phyloP scores from a whole-genome alignment of 345 rosid species.

The Kandelia obovata region DNA sequence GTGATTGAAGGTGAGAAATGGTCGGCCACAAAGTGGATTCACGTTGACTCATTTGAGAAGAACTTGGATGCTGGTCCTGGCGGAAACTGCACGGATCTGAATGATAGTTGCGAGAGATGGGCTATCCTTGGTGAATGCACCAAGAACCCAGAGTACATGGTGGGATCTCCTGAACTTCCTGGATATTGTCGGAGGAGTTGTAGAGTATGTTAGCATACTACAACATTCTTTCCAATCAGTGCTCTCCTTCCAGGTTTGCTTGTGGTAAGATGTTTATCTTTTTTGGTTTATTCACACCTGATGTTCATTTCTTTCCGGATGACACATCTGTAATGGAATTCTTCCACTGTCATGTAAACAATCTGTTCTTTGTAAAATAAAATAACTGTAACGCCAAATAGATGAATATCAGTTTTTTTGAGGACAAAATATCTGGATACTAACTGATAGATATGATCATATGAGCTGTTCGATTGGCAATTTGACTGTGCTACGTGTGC shows the following conservation, averaged over 20 bases:
- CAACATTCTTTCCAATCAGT: neutral
- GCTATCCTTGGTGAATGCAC: slow-evolving; percentile 87
- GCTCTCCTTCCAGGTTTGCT: neutral
- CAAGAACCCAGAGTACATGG: slow-evolving; percentile 81
- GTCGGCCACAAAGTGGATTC: slow-evolving; percentile 99
- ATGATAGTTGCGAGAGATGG: slow-evolving; percentile 86
- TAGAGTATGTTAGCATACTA: slow-evolving; percentile 56
- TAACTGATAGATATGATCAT: no score
- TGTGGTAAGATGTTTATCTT: neutral
- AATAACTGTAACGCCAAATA: neutral
- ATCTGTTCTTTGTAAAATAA: neutral
- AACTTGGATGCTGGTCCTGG: slow-evolving; percentile 27
- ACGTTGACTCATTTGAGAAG: slow-evolving; percentile 83
- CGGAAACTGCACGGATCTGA: slow-evolving; percentile 68
- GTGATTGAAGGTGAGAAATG: slow-evolving; percentile 97
- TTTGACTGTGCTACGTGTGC: no score
- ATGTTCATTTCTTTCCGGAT: neutral
- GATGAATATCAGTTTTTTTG: neutral
- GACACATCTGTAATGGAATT: neutral
- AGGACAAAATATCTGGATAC: no score
- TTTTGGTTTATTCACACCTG: neutral
- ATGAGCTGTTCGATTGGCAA: no score
- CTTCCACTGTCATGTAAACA: neutral
- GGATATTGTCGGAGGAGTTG: slow-evolving; percentile 89
- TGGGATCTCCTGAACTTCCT: slow-evolving; percentile 70